Evolutionary conservation across 1,284 basidiomycete species (phyloP).

Genomic region (Hypsizygus ulmarius): DNA sequence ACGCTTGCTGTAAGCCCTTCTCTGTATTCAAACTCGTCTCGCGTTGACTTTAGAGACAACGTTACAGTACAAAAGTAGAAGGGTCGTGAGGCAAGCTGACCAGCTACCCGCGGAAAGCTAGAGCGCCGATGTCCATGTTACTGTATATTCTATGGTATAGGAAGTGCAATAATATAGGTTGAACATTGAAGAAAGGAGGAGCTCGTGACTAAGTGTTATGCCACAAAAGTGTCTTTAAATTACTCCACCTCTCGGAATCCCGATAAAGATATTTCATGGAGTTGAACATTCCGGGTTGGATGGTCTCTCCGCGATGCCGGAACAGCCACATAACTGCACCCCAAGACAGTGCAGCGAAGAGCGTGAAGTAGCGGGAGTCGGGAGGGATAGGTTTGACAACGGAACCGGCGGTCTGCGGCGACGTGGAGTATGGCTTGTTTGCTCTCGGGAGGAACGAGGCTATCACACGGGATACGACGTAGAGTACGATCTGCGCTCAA

Average conservation of each 20-base stretch:
- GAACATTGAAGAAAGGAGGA: neutral
- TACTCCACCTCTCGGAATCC: conserved; percentile 75
- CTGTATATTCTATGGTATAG: conserved; percentile 9
- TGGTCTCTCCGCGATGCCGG: conserved; percentile 78
- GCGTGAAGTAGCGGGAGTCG: conserved; percentile 77
- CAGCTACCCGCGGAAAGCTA: conserved; percentile 32
- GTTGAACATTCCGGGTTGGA: conserved; percentile 93
- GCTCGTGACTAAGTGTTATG: conserved; percentile 59
- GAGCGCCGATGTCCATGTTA: neutral
- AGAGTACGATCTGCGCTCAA: conserved; percentile 83
- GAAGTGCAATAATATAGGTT: neutral
- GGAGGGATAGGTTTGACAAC: conserved; percentile 73
- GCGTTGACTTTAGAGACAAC: conserved; percentile 1
- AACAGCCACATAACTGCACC: conserved; percentile 98
- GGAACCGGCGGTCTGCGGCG: conserved; percentile 36
- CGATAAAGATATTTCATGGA: conserved; percentile 81
- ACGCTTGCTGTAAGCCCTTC: conserved; percentile 54
- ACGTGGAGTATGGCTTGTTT: conserved; percentile 41
- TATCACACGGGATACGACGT: conserved; percentile 87
- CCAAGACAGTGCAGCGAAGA: conserved; percentile 92
- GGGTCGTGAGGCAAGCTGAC: conserved; percentile 35
- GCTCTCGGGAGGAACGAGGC: conserved; percentile 85
- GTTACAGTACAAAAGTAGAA: conserved; percentile 58
- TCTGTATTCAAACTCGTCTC: neutral
- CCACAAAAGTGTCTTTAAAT: conserved; percentile 72